Evolutionary conservation across 768 basidiomycete species (phyloP), one percentile per base, ranked within the genome.

Genomic region (Candolleomyces eurysporus): DNA sequence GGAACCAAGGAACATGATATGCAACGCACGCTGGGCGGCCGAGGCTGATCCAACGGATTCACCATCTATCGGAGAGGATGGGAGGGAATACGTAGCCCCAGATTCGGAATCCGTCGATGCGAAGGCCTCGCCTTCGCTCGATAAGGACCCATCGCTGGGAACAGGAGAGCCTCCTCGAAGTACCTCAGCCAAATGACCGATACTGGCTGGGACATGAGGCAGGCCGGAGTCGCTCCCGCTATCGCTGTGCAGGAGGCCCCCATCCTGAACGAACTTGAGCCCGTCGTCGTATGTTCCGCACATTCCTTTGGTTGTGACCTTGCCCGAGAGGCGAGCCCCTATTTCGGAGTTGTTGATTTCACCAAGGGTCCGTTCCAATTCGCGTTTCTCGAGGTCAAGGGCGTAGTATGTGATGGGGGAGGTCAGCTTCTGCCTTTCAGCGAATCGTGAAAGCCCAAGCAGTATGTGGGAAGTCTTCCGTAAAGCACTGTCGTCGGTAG

Each of bases 281-380:
- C 96, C 95, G 32, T 90, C 89, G 54, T 96, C 88, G 72, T 94
- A 98, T 3, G 94, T 96, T 22, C 93, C 96, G 72, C 92, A 92
- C 65, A 98, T 82, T 21, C 96, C 97, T 61, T 87, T 88, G 43
- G 86, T 87, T 2, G 84, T 78, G 39, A 98, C 87, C 68, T 92
- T 94, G 53, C 88, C 91, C 30, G 76, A 63, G 2, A 94, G 78
- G 39, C 78, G 72, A 10, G 76, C 66, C 31, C 92, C 92, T 39
- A 90, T 76, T 13, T 84, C 81, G 13, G 90, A 91, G 14, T 70
- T 66, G 54, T 81, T 72, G 63, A 99, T 86, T 66, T 86, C 79
- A 19, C 76, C 75, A 26, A 98, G 83, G 8, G 93, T 91, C 39
- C 94, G 87, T 61, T 86, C 82, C 26, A 98, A 86, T 69, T 97